Evolutionary conservation across 2,329 filamentous ascomycete species (phyloP).

Genomic region (Sporothrix protearum): DNA sequence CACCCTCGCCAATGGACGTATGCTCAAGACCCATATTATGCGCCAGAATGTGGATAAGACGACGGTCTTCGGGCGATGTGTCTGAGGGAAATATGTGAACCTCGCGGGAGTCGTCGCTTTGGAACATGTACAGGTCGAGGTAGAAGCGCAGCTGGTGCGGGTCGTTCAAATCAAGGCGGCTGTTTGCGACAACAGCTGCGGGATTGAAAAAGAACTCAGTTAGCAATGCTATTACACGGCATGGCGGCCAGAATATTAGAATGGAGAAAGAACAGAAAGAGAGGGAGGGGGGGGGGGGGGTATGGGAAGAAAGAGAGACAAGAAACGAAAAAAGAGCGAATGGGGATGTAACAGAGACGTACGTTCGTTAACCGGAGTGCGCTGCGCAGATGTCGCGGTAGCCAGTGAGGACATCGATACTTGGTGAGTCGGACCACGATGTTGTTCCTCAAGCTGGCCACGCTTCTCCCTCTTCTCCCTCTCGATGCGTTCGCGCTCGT

Average conservation of each 20-base stretch:
- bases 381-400: conserved; percentile 24
- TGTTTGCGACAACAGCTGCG: conserved; percentile 8
- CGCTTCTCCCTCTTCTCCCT: conserved; percentile 94
- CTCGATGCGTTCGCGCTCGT: conserved; percentile 92
- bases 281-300: background rate
- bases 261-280: background rate
- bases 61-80: conserved; percentile 76
- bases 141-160: conserved; percentile 83
- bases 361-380: conserved; percentile 14
- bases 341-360: background rate
- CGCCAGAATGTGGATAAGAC: conserved; percentile 87
- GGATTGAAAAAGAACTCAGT: background rate
- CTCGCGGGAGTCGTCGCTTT: conserved; percentile 66
- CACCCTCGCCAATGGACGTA: conserved; percentile 80
- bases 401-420: conserved; percentile 75
- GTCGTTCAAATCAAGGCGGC: conserved; percentile 76
- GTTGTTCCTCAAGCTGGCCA: conserved; percentile 94
- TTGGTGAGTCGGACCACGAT: conserved; percentile 80
- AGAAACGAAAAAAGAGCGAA: no score
- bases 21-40: conserved; percentile 94
- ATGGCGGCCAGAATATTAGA: background rate
- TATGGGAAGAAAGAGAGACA: background rate
- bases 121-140: conserved; percentile 83
- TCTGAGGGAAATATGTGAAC: conserved; percentile 78
- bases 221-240: background rate